Evolutionary conservation across 2,329 filamentous ascomycete species (phyloP).

Genomic region (Pseudopyricularia cyperi): DNA sequence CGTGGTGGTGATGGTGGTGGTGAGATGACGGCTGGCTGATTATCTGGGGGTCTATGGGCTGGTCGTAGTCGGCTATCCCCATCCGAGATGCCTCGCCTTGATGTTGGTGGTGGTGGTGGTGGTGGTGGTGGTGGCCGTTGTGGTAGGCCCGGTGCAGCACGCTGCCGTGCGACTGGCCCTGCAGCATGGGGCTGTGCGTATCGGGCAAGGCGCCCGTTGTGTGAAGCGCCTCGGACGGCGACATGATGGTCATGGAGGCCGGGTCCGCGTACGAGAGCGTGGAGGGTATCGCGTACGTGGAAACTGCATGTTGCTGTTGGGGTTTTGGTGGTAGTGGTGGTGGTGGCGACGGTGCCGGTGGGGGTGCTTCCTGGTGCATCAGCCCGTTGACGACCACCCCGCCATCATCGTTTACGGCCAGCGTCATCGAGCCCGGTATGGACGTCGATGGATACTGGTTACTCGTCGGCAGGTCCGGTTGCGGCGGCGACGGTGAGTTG

Average conservation of each 20-base stretch:
- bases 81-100: slow-evolving; percentile 5
- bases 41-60: slow-evolving; percentile 48
- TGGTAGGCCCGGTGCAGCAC: slow-evolving; percentile 19
- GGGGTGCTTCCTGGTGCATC: neutral
- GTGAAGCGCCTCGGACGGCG: slow-evolving; percentile 14
- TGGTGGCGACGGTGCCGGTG: neutral
- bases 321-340: too few relatives aligned
- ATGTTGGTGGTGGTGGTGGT: slow-evolving; percentile 15
- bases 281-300: neutral
- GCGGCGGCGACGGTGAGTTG: neutral
- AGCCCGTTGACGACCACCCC: neutral
- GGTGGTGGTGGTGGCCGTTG: slow-evolving; percentile 17
- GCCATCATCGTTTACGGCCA: neutral
- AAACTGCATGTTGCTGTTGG: neutral
- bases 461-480: neutral
- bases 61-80: slow-evolving; percentile 15
- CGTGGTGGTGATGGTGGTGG: slow-evolving; percentile 13
- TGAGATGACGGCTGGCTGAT: slow-evolving; percentile 28
- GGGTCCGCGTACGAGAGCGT: slow-evolving; percentile 12
- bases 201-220: slow-evolving; percentile 12
- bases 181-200: slow-evolving; percentile 16
- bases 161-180: slow-evolving; percentile 14
- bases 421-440: neutral
- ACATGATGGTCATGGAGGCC: slow-evolving; percentile 32
- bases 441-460: neutral